Evolutionary conservation across 306 rosid genomes (phyloP).

Genomic region (Quercus glauca): DNA sequence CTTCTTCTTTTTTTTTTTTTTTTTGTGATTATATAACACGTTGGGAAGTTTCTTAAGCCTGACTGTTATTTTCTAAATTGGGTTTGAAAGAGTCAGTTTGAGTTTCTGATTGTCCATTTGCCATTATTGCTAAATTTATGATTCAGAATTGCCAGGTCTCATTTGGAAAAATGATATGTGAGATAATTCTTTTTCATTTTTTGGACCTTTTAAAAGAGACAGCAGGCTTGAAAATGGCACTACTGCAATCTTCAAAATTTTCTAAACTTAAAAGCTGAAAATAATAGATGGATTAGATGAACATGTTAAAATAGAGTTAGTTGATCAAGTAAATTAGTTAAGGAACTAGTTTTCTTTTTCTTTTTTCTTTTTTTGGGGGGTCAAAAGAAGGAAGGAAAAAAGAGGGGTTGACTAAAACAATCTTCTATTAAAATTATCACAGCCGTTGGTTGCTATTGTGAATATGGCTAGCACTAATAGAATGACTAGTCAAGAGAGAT

Average conservation of each 20-base stretch:
- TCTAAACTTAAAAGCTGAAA: not conserved
- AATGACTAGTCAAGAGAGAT: not conserved
- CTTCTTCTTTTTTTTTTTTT: not conserved
- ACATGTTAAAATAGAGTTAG: not conserved
- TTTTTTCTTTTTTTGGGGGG: no score
- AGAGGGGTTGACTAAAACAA: not conserved
- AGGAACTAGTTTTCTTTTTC: not conserved
- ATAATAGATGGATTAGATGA: not conserved
- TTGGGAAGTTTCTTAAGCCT: not conserved
- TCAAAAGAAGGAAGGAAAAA: not conserved
- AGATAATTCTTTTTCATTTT: not conserved
- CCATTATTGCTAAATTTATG: not conserved
- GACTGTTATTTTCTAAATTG: not conserved
- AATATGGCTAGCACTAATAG: not conserved
- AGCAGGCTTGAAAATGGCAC: not conserved
- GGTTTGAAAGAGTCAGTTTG: not conserved
- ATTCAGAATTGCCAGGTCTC: not conserved
- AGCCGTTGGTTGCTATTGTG: not conserved
- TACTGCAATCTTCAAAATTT: not conserved
- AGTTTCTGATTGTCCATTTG: not conserved
- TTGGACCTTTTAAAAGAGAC: not conserved
- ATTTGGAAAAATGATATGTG: not conserved
- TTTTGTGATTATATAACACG: not conserved
- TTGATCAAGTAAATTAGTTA: not conserved
- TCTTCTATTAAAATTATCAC: not conserved